Base-by-base conservation (phyloP, 1,284 basidiomycete species). In the Pseudozyma hubeiensis region DNA sequence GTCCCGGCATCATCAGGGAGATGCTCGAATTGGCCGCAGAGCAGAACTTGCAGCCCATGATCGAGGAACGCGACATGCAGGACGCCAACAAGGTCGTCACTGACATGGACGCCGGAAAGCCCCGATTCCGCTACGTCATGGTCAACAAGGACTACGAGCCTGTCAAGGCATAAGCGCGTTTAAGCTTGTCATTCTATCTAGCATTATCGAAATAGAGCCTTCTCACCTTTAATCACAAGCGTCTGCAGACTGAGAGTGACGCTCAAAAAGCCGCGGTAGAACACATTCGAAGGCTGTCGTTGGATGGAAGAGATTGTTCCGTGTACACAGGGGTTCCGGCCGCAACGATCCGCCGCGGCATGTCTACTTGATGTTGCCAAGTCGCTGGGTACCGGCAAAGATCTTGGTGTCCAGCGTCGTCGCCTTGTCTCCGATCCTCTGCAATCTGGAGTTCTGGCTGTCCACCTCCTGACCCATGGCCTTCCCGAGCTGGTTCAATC, bases 401-500 rank as follows among this genome's bases (percentile, higher is more conserved):
- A 84, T 79, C 53, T 78, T 75, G 11, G 79, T 81, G 56, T 84
- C 82, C 30, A 84, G 52, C 6, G 66, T 65, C 0, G 79, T 77
- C 3, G 82, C 77, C 57, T 84, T 84, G 37, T 84, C 82, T 14
- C 73, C 69, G 24, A 84, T 67, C 43, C 82, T 65, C 43, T 71
- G 63, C 52, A 84, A 56, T n/a, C 83, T 72, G 16, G 65, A 50
- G 53, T 84, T 84, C 61, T 81, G 81, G 30, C 68, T 72, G 43
- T 80, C 79, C 49, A 83, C 77, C 53, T 82, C 81, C 39, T 75
- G 88, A 35, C 92, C 90, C 90, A 94, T 93, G 8, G 93, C 91
- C 69, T 88, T 88, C 3, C 93, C 93, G 29, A 98, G 87, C 30
- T 90, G 89, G 86, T 94, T 96, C 75, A 99, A 88, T 56, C 91